These are phyloP conservation scores for Myochromella boudieri DNA, from an alignment of 768 basidiomycete species.

Conservation along the genomic window DNA sequence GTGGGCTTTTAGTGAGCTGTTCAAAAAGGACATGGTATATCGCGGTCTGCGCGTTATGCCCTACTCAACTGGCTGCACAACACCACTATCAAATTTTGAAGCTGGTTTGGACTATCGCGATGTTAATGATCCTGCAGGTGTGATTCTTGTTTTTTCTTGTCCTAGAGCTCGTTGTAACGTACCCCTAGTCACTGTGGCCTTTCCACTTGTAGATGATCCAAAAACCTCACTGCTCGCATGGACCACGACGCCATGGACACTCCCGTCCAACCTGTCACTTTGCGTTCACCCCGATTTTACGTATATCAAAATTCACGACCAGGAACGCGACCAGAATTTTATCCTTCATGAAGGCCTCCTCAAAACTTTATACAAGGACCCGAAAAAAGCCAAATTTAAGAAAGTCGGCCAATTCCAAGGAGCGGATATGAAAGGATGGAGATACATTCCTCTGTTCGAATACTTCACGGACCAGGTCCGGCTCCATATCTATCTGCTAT, in stretches of 20 bases:
- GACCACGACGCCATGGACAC: slow-evolving; percentile 99
- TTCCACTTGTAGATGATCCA: slow-evolving; percentile 92
- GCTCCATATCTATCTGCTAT: not conserved
- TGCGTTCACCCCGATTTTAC: slow-evolving; percentile 96
- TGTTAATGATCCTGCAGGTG: slow-evolving; percentile 90
- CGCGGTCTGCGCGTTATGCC: slow-evolving; percentile 95
- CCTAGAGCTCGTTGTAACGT: not conserved
- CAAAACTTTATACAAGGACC: slow-evolving; percentile 89
- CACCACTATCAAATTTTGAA: slow-evolving; percentile 97
- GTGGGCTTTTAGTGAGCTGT: slow-evolving; percentile 98
- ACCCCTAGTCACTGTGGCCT: slow-evolving; percentile 78
- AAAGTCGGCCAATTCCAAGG: slow-evolving; percentile 88
- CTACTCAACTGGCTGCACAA: slow-evolving; percentile 94
- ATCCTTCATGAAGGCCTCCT: slow-evolving; percentile 90
- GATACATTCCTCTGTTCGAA: slow-evolving; percentile 92
- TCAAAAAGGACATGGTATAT: slow-evolving; percentile 90
- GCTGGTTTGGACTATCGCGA: slow-evolving; percentile 91
- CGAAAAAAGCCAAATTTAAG: slow-evolving; percentile 95
- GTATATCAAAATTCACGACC: slow-evolving; percentile 96
- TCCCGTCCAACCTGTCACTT: slow-evolving; percentile 92
- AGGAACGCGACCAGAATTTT: slow-evolving; percentile 82
- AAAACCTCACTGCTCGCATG: slow-evolving; percentile 89
- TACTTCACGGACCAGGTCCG: slow-evolving; percentile 92
- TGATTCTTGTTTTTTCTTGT: slow-evolving; percentile 23
- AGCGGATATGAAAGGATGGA: slow-evolving; percentile 92